Evolutionary conservation across 2,329 filamentous ascomycete genomes (phyloP).

Genomic region (Myriosclerotinia duriaeana): DNA sequence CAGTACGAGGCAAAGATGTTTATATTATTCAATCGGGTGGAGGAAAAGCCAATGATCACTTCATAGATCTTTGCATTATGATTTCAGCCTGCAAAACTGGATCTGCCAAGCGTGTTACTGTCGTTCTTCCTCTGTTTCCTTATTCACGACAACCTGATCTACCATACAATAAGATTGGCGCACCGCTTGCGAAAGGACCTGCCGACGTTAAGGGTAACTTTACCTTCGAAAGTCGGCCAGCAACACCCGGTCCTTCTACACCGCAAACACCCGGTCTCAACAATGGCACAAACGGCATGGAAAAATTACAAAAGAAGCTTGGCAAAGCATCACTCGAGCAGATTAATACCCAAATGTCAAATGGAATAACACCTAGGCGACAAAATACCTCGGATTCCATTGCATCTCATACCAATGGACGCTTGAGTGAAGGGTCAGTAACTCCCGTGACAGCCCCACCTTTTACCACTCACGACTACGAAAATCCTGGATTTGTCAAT

Average conservation of each 20-base stretch:
- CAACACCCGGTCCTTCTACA: constrained; percentile 74
- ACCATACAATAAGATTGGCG: constrained; percentile 93
- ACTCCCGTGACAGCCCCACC: constrained; percentile 32
- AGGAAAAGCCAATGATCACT: constrained; percentile 90
- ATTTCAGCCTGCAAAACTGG: constrained; percentile 97
- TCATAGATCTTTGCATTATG: constrained; percentile 96
- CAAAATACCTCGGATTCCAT: constrained; percentile 45
- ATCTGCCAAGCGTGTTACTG: constrained; percentile 88
- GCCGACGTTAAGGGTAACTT: constrained; percentile 57
- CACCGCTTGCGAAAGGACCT: constrained; percentile 74
- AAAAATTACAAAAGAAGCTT: constrained; percentile 70
- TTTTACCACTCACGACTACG: constrained; percentile 65
- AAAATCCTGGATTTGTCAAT: constrained; percentile 54
- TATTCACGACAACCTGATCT: constrained; percentile 96
- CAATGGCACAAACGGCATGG: constrained; percentile 61
- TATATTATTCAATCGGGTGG: constrained; percentile 96
- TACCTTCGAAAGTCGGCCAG: constrained; percentile 89
- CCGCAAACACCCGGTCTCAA: constrained; percentile 59
- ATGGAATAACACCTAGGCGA: constrained; percentile 42
- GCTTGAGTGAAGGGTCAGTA: constrained; percentile 33
- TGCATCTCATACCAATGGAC: constrained; percentile 37
- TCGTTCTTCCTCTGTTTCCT: constrained; percentile 90
- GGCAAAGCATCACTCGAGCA: constrained; percentile 65
- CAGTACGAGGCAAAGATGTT: constrained; percentile 95
- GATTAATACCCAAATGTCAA: constrained; percentile 44